Percentiles rank a stretch among this genome's conserved stretches.
These are phyloP conservation scores for Lagerstroemia speciosa DNA, from an alignment of 345 rosid species.

Conservation along the genomic window DNA sequence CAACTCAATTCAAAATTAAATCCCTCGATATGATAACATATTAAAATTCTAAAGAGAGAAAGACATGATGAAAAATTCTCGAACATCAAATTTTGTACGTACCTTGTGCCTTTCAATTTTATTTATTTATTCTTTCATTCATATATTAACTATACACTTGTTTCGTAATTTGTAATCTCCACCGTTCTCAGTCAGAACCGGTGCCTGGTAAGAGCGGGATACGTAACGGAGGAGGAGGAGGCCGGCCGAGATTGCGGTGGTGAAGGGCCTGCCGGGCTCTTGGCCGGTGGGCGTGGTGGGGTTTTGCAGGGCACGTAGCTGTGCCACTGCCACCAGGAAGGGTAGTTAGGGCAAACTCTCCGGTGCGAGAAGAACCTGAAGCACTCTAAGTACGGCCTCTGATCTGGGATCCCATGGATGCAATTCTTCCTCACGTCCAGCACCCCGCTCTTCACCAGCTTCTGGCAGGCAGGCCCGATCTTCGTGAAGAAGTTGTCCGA, in stretches of 20 bases:
- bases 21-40: too few species aligned
- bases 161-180: too few species aligned
- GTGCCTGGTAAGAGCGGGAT: constrained; percentile 11
- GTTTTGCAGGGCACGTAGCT: constrained; percentile 22
- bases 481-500: constrained; percentile 31
- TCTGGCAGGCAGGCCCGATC: constrained; percentile 29
- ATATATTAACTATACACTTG: too few species aligned
- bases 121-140: too few species aligned
- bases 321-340: constrained; percentile 8
- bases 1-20: too few species aligned
- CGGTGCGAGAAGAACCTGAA: constrained; percentile 15
- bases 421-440: constrained; percentile 36
- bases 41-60: too few species aligned
- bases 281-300: background rate
- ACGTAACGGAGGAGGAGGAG: background rate
- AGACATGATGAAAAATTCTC: too few species aligned
- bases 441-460: constrained; percentile 15
- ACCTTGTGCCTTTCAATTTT: too few species aligned
- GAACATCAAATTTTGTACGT: too few species aligned
- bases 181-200: background rate
- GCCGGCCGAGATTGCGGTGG: background rate
- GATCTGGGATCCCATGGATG: constrained; percentile 22
- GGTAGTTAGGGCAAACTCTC: constrained; percentile 10
- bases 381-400: constrained; percentile 32
- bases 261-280: constrained; percentile 9